Evolutionary conservation across 2,329 filamentous ascomycete genomes (phyloP), one percentile per base, ranked within the genome.

Genomic region (Cadophora malorum): DNA sequence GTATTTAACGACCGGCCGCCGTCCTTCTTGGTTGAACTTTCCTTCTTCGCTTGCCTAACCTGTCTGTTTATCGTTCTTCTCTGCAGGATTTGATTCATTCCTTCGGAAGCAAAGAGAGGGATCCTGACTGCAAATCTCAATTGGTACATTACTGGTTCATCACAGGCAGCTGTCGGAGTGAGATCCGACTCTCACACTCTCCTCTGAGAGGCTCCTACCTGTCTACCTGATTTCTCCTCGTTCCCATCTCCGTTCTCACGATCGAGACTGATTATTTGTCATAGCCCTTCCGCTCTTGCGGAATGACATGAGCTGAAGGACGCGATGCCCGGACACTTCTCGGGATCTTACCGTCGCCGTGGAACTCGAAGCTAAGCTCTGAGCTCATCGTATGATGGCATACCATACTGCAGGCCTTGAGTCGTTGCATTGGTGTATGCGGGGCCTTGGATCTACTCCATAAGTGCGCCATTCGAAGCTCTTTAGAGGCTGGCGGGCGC

Each of bases 261-360:
- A 52, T 10, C 49, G 3, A 52, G 21, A 28, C 28, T 14, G 23
- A 16, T 52, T 38, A 53, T 55, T 66, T 66, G 45, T 66, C 31
- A 66, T 61, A 33, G 25, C 23, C 41, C 47, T 35, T 63, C 14
- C 41, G 14, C 25, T 50, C 33, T 33, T 53, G 28, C 50, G 14
- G 47, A 52, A 16, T 2, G 35, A 38, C 35, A 38, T 4, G 35
- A 38, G 35, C 35, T 3, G 52, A 12, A 56, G 4, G 16, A 56
- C 19, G 21, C 38, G 52, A 35, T 19, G 16, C 58, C 28, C 38
- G 58, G 58, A 47, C 45, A 61, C 58, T 63, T 55, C 61, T 53
- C 35, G 61, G 61, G 19, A 53, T 55, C 35, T 58, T 7, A 38
- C 9, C 35, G 35, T 38, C 35, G 35, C 35, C 35, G 7, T 4